These are phyloP conservation scores for Dryas octopetala DNA, from an alignment of 306 rosid species.

Conservation along the genomic window DNA sequence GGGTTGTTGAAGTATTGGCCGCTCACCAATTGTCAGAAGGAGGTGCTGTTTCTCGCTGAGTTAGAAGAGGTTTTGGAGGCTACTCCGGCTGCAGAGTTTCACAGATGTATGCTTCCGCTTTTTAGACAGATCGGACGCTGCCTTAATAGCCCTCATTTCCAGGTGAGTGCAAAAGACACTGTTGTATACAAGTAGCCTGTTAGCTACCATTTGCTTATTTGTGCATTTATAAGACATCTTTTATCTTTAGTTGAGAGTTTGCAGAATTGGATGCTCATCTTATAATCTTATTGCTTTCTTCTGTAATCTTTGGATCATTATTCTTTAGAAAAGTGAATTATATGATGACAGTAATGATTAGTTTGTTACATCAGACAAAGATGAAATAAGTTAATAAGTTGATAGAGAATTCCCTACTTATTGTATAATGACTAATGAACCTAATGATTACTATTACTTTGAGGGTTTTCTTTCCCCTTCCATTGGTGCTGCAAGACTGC, in stretches of 20 bases:
- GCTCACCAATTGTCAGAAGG: slow-evolving; percentile 65
- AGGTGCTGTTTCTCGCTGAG: slow-evolving; percentile 69
- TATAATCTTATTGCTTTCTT: background rate
- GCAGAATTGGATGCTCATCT: background rate
- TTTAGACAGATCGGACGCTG: slow-evolving; percentile 66
- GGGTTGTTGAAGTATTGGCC: slow-evolving; percentile 81
- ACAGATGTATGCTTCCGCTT: slow-evolving; percentile 46
- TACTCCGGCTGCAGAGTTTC: slow-evolving; percentile 48
- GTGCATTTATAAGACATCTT: background rate
- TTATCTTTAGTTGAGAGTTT: background rate
- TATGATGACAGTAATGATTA: background rate
- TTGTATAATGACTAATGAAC: background rate
- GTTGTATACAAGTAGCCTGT: background rate
- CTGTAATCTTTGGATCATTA: background rate
- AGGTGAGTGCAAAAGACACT: slow-evolving; percentile 35
- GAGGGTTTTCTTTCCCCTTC: background rate
- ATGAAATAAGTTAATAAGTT: background rate
- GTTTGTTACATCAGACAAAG: background rate
- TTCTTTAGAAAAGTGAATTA: background rate
- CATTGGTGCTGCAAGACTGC: background rate
- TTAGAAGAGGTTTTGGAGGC: slow-evolving; percentile 61
- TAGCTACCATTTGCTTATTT: background rate
- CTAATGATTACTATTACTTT: background rate
- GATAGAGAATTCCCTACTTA: background rate
- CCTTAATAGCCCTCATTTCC: slow-evolving; percentile 73